A percentile compares a stretch with the other conserved stretches of the same genome.
phyloP scores from a whole-genome alignment of 148 eudicot genomes.

The Camellia sinensis region DNA sequence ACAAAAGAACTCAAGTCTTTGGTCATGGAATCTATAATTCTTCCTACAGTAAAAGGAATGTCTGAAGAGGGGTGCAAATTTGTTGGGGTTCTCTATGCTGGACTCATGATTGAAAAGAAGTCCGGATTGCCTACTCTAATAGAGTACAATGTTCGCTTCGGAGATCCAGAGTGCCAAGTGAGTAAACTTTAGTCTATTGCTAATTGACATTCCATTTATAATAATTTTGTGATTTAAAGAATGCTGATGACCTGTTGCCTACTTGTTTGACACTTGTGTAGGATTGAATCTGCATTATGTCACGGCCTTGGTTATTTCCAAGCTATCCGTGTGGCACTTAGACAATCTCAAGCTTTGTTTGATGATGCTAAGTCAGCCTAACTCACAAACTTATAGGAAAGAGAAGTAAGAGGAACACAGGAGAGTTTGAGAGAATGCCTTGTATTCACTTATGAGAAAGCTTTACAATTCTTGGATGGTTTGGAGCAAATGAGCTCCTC shows the following conservation, averaged over 20 bases:
- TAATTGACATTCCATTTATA: neutral
- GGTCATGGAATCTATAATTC: conserved; percentile 74
- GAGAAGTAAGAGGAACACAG: too few species aligned
- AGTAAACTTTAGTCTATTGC: conserved; percentile 9
- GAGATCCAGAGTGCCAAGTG: conserved; percentile 98
- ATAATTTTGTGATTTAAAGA: neutral
- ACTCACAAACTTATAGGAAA: too few species aligned
- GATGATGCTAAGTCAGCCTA: too few species aligned
- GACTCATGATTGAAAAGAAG: conserved; percentile 90
- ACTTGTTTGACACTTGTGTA: neutral
- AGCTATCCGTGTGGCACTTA: too few species aligned
- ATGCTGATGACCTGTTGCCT: neutral
- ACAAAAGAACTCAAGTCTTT: conserved; percentile 68
- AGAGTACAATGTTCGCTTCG: conserved; percentile 93
- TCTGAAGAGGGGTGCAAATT: conserved; percentile 82
- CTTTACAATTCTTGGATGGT: too few species aligned
- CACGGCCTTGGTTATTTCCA: too few species aligned
- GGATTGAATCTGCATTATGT: conserved; percentile 2
- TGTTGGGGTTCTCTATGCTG: conserved; percentile 89
- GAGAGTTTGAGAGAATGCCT: too few species aligned
- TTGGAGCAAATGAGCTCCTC: too few species aligned
- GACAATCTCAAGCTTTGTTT: too few species aligned
- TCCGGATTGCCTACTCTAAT: conserved; percentile 85
- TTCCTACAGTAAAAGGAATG: conserved; percentile 85
- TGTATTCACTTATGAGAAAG: too few species aligned